Evolutionary conservation across 306 rosid species (phyloP).

Genomic region (Lagenaria siceraria): DNA sequence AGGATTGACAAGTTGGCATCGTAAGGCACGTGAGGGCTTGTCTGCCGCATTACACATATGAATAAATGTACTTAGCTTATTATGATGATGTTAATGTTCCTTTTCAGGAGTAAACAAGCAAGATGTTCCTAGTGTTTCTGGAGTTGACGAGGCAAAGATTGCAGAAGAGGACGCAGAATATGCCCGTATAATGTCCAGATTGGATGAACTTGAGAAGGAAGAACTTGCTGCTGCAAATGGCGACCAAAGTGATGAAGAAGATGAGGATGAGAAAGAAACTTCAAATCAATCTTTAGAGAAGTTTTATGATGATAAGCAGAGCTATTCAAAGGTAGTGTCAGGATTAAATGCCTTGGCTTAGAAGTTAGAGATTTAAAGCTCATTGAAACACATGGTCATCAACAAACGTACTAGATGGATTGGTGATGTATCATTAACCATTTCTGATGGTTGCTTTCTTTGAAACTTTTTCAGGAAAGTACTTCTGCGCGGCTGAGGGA

Average conservation of each 20-base stretch:
- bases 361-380: constrained; percentile 4
- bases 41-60: neutral
- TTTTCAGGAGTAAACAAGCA: constrained; percentile 8
- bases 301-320: constrained; percentile 18
- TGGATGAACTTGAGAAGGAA: constrained; percentile 62
- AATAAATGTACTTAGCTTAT: neutral
- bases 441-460: constrained; percentile 17
- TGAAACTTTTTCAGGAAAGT: constrained; percentile 20
- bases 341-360: constrained; percentile 15
- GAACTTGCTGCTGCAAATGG: constrained; percentile 56
- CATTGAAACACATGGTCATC: neutral
- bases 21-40: neutral
- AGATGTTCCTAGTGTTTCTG: constrained; percentile 21
- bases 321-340: constrained; percentile 30
- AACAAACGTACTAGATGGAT: neutral
- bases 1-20: neutral
- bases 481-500: constrained; percentile 21
- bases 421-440: neutral
- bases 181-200: constrained; percentile 36
- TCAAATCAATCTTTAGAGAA: constrained; percentile 20
- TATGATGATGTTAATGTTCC: neutral
- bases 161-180: constrained; percentile 36
- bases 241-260: constrained; percentile 20
- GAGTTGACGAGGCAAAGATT: constrained; percentile 14
- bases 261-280: constrained; percentile 23